Base-by-base conservation (phyloP, 106 monocot species). In the Dioscorea alata region DNA sequence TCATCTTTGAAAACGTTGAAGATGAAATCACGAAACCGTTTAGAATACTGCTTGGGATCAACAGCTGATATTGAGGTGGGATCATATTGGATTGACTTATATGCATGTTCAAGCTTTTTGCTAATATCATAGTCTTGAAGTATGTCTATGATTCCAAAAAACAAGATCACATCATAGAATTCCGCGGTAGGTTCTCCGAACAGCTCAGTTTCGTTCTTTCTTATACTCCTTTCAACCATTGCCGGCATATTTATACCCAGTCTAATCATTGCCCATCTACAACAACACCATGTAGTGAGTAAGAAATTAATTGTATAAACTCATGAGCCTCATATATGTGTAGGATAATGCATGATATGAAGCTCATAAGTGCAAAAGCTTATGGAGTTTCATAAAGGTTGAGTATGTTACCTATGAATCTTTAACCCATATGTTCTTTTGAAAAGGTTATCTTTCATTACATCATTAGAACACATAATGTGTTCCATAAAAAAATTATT, bases 91-190 rank as follows among this genome's bases (percentile, higher is more conserved):
- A 90, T 67, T 13, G 94, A 90, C 59, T 94, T 91, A 85, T 94
- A 94, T 16, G 90, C 94, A 65, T 94, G 94, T 69, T 94, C 94
- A 0, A 94, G 87, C 28, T 94, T 94, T 76, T 94, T 94, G 70
- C 94, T 94, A 69, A 94, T 94, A 71, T 94, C 94, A 51, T 94
- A 94, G 78, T 94, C 94, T 78, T 94, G 94, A 48, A 94, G 85
- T 19, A 94, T 94, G 82, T 94, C 94, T 9, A 94, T 94, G 74
- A 94, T 88, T 5, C 94, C 94, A 57, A 94, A 94, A 78, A 83
- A 85, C 23, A 94, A 72, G 13, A 91, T 54, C 8, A 91, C 90
- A 21, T 85, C 85, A 10, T 79, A 86, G 32, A 73, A 78, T 48
- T 85, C 81, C 20, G 88, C 85, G 0, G 88, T 87, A 23, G 82